These are phyloP conservation scores for Cordyceps javanica DNA, from an alignment of 2,329 filamentous ascomycete species.

Conservation along the genomic window DNA sequence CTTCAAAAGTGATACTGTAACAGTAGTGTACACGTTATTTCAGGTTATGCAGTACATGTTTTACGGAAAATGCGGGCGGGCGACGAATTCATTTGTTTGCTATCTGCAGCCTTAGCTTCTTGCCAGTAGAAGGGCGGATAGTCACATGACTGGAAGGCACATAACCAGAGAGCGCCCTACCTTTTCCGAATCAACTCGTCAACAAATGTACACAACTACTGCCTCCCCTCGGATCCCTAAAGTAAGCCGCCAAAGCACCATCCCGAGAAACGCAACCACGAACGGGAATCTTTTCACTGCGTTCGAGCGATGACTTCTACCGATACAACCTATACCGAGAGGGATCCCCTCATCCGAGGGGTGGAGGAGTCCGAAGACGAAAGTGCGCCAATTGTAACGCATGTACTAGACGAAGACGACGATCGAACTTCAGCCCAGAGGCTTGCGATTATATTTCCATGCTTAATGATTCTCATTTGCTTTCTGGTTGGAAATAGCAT, in stretches of 20 bases:
- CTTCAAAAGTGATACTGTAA: too few relatives aligned
- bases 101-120: background rate
- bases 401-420: background rate
- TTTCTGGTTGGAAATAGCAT: background rate
- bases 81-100: background rate
- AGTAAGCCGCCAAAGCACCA: background rate
- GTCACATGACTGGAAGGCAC: background rate
- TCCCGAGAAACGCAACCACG: background rate
- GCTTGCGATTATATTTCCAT: background rate
- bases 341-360: background rate
- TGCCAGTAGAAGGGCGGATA: background rate
- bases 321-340: background rate
- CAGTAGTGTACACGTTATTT: background rate
- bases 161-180: background rate
- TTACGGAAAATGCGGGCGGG: background rate
- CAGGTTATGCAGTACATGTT: background rate
- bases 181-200: background rate
- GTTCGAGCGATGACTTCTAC: slow-evolving; percentile 22
- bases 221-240: background rate
- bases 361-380: background rate
- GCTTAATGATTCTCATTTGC: background rate
- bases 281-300: background rate
- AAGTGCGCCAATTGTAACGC: background rate
- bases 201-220: background rate
- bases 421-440: background rate